phyloP scores from a whole-genome alignment of 192 early-diverging fungal genomes.

The Radiomyces spectabilis region DNA sequence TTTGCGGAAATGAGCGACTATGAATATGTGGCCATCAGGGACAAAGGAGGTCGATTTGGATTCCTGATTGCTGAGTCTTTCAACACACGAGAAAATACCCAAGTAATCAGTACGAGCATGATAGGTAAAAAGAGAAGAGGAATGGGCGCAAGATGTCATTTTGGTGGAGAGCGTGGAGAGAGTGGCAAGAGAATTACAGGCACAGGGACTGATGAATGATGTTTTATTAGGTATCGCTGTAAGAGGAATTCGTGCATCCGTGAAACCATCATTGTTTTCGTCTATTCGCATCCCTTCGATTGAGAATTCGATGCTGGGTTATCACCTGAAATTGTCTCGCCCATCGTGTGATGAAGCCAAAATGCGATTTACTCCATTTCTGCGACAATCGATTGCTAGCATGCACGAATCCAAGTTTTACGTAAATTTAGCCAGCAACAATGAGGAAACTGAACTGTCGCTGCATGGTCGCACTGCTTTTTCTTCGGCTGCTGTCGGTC shows the following conservation, averaged over 20 bases:
- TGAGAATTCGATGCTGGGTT: conserved; percentile 43
- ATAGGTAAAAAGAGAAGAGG: conserved; percentile 17
- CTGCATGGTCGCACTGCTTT: conserved; percentile 47
- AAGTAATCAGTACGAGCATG: conserved; percentile 25
- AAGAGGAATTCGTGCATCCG: conserved; percentile 9
- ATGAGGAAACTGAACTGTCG: conserved; percentile 29
- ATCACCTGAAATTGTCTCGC: conserved; percentile 36
- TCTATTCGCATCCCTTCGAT: conserved; percentile 38
- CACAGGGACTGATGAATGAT: too few relatives aligned
- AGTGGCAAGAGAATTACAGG: too few relatives aligned
- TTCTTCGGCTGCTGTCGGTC: conserved; percentile 7
- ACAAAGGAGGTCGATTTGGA: conserved; percentile 26
- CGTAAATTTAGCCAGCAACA: conserved; percentile 29
- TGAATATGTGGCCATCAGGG: conserved; percentile 29
- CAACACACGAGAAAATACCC: conserved; percentile 12
- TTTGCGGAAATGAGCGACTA: conserved; percentile 30
- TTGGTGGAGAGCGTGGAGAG: too few relatives aligned
- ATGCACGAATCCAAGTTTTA: conserved; percentile 49
- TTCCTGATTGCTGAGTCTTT: conserved; percentile 37
- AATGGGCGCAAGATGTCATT: background rate
- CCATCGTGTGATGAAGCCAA: conserved; percentile 9
- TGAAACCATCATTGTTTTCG: conserved; percentile 23
- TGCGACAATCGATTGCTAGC: conserved; percentile 45
- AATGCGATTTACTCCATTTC: conserved; percentile 37
- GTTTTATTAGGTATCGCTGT: conserved; percentile 10